A percentile compares a stretch with the other conserved stretches of the same genome.
Evolutionary conservation across 768 basidiomycete genomes (phyloP).

Genomic region (Mycena indigotica): DNA sequence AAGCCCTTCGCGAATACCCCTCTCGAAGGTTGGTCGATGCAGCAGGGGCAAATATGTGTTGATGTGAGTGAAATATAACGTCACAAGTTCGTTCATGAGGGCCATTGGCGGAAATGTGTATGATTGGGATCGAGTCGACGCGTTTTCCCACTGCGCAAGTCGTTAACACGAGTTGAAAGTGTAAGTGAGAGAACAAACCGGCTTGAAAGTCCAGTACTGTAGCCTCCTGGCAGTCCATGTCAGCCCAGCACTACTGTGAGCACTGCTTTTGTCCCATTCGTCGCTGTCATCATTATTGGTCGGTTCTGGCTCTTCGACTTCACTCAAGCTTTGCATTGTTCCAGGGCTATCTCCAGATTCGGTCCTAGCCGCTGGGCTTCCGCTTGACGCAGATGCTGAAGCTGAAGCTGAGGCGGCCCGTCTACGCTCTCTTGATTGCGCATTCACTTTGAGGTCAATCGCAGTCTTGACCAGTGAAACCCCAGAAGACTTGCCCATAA

Average conservation of each 20-base stretch:
- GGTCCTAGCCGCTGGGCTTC: too few relatives aligned
- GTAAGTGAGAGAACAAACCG: conserved; percentile 22
- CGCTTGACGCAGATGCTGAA: conserved; percentile 14
- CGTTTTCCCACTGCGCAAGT: conserved; percentile 17
- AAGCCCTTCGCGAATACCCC: conserved; percentile 46
- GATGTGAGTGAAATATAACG: conserved; percentile 61
- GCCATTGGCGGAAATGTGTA: conserved; percentile 54
- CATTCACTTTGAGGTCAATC: conserved; percentile 56
- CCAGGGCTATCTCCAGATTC: too few relatives aligned
- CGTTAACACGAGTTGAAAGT: neutral
- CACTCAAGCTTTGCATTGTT: too few relatives aligned
- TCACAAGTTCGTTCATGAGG: conserved; percentile 54
- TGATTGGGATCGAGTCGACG: neutral
- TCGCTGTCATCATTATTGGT: neutral
- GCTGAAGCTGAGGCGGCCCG: conserved; percentile 44
- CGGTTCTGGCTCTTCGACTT: neutral
- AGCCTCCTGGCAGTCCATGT: conserved; percentile 9
- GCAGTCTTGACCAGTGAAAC: conserved; percentile 57
- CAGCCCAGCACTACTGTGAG: neutral
- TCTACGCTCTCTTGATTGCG: neutral
- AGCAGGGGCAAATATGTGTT: conserved; percentile 70
- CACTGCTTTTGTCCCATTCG: neutral
- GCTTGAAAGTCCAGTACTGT: conserved; percentile 26
- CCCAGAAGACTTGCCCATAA: conserved; percentile 61
- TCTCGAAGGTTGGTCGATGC: conserved; percentile 70